phyloP scores from a whole-genome alignment of 768 basidiomycete genomes.

The Pholiota molesta region DNA sequence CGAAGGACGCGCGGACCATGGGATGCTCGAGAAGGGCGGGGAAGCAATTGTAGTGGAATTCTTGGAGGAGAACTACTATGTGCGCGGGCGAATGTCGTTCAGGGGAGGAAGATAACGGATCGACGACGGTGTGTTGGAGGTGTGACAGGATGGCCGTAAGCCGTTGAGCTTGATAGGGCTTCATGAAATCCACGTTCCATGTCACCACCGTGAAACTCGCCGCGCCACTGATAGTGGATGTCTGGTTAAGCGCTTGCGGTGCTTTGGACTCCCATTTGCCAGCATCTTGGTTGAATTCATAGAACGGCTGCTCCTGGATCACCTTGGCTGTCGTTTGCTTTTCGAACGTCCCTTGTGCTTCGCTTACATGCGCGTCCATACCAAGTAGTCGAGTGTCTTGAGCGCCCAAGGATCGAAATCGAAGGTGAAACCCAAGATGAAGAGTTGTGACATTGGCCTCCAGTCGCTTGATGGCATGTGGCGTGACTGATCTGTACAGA shows the following conservation, averaged over 20 bases:
- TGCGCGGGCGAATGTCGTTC: not conserved
- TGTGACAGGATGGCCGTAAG: constrained; percentile 10
- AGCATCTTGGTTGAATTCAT: not conserved
- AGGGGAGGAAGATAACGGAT: not conserved
- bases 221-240: not conserved
- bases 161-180: not conserved
- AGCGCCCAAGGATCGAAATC: too few species aligned
- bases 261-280: not conserved
- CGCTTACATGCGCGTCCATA: not conserved
- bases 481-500: too few species aligned
- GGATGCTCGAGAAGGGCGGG: not conserved
- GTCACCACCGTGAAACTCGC: constrained; percentile 11
- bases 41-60: not conserved
- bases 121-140: constrained; percentile 9
- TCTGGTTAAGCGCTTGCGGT: not conserved
- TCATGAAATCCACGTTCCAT: constrained; percentile 23
- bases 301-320: not conserved
- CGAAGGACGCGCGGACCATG: constrained; percentile 1
- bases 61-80: constrained; percentile 19
- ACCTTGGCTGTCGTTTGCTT: not conserved
- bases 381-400: not conserved
- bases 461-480: not conserved
- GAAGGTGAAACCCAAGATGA: too few species aligned
- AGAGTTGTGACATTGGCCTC: not conserved
- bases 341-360: too few species aligned